These are phyloP conservation scores for Trebouxia sp. DNA, from an alignment of 139 green algal species.

Conservation along the genomic window DNA sequence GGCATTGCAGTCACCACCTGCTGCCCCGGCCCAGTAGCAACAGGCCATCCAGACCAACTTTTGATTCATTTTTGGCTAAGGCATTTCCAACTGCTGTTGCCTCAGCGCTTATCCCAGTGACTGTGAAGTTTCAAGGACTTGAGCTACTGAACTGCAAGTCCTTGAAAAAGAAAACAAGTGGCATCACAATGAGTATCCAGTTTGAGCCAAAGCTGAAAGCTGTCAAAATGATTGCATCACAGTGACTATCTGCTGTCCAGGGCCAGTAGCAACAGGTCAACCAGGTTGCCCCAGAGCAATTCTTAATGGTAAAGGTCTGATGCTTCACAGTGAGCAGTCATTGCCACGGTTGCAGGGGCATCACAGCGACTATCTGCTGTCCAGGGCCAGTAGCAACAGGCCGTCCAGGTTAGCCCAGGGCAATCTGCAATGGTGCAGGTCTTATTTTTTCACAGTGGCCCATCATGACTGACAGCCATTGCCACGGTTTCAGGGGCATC, in stretches of 20 bases:
- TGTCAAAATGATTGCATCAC: no score
- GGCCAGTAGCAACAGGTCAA: no score
- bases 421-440: slow-evolving; percentile 64
- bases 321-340: no score
- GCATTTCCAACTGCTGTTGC: no score
- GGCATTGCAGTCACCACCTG: neutral
- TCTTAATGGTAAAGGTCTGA: neutral
- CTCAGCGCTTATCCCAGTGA: no score
- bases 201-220: no score
- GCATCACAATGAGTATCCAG: no score
- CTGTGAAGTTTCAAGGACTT: no score
- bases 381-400: slow-evolving; percentile 68
- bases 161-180: no score
- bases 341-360: slow-evolving; percentile 40
- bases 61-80: no score
- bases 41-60: neutral
- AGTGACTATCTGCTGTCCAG: neutral
- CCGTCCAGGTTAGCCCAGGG: slow-evolving; percentile 33
- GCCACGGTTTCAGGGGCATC: neutral
- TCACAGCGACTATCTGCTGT: slow-evolving; percentile 78
- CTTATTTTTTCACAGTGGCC: slow-evolving; percentile 19
- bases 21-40: neutral
- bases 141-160: no score
- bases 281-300: neutral
- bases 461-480: no score